phyloP scores from a whole-genome alignment of 768 basidiomycete genomes.

The Suillus clintonianus region DNA sequence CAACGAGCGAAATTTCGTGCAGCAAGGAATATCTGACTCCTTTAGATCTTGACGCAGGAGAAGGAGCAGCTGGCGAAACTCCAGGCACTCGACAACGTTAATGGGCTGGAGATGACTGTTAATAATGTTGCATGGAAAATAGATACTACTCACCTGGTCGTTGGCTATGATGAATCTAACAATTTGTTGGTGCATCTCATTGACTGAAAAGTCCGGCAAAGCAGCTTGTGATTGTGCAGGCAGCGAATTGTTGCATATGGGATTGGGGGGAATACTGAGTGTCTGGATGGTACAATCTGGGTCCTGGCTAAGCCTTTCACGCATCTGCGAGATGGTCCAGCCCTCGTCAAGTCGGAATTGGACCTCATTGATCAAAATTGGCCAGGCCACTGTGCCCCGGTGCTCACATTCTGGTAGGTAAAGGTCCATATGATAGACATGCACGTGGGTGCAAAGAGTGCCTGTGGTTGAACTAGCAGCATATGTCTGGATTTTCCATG shows the following conservation, averaged over 20 bases:
- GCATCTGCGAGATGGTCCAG: background rate
- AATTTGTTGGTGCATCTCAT: background rate
- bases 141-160: background rate
- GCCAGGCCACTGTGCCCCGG: background rate
- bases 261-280: too few relatives aligned
- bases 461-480: too few relatives aligned
- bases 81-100: conserved; percentile 25
- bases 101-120: conserved; percentile 16
- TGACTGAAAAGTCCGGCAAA: background rate
- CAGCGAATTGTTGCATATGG: too few relatives aligned
- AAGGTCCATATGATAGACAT: background rate
- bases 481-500: too few relatives aligned
- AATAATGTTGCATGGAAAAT: background rate
- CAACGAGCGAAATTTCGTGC: conserved; percentile 17
- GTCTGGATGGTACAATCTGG: too few relatives aligned
- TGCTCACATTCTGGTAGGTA: background rate
- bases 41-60: conserved; percentile 20
- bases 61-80: conserved; percentile 25
- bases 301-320: background rate
- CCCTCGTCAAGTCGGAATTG: background rate
- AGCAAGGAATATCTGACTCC: conserved; percentile 26
- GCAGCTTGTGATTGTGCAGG: too few relatives aligned
- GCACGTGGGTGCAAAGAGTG: too few relatives aligned
- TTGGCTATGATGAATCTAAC: background rate
- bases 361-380: background rate